Evolutionary conservation across 129 eudicot genomes (phyloP).

Genomic region (Helianthus annuus): DNA sequence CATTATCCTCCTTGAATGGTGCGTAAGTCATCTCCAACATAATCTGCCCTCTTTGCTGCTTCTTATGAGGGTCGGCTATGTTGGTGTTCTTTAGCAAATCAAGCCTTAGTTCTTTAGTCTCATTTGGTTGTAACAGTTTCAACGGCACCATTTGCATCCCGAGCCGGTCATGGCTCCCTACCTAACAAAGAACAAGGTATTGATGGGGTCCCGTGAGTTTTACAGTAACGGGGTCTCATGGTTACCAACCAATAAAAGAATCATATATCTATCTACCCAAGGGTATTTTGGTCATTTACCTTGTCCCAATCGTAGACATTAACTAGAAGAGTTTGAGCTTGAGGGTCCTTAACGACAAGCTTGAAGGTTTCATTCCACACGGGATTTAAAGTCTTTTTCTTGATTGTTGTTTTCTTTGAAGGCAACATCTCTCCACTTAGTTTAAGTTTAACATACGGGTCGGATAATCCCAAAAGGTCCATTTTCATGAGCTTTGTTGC

Average conservation of each 20-base stretch:
- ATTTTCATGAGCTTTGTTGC: slow-evolving; percentile 75
- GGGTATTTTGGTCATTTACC: slow-evolving; percentile 33
- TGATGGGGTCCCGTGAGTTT: no score
- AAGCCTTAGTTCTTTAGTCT: slow-evolving; percentile 60
- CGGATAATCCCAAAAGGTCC: slow-evolving; percentile 81
- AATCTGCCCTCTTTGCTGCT: slow-evolving; percentile 70
- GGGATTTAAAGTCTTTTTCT: slow-evolving; percentile 75
- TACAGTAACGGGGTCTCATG: no score
- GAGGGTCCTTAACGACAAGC: slow-evolving; percentile 79
- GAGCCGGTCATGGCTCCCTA: slow-evolving; percentile 72
- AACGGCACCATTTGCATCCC: slow-evolving; percentile 80
- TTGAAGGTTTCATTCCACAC: slow-evolving; percentile 82
- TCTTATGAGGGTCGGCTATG: slow-evolving; percentile 47
- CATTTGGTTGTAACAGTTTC: slow-evolving; percentile 59
- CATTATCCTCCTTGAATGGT: slow-evolving; percentile 71
- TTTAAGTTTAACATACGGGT: slow-evolving; percentile 81
- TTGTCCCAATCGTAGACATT: slow-evolving; percentile 91
- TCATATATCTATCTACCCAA: slow-evolving; percentile 17
- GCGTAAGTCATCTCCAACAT: slow-evolving; percentile 72
- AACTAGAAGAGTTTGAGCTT: slow-evolving; percentile 59
- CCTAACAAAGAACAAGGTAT: slow-evolving; percentile 37
- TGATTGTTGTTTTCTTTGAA: slow-evolving; percentile 66
- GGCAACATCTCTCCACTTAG: slow-evolving; percentile 70
- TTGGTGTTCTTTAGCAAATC: slow-evolving; percentile 68
- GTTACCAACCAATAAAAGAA: no score